A percentile compares a stretch with the other conserved stretches of the same genome.
These are phyloP conservation scores for Sugiyamaella grinbergsii DNA, from an alignment of 1,139 yeast genomes.

Conservation along the genomic window DNA sequence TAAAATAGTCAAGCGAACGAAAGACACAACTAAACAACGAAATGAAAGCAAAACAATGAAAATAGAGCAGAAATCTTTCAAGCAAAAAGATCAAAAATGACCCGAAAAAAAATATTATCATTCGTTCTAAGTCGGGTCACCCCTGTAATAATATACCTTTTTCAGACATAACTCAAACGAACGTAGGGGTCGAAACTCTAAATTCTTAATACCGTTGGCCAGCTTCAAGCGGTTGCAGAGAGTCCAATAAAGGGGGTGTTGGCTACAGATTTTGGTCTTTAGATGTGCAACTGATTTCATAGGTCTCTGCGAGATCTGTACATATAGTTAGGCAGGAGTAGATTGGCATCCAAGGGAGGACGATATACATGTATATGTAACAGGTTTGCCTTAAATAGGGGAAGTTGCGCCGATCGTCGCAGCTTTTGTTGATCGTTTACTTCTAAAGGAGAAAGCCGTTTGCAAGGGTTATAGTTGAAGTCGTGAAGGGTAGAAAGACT, in stretches of 20 bases:
- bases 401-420: no score
- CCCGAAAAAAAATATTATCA: background rate
- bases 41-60: background rate
- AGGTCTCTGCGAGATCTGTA: background rate
- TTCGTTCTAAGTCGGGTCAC: background rate
- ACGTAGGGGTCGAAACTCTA: constrained; percentile 11
- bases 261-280: no score
- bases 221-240: no score
- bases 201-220: no score
- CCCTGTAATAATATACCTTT: constrained; percentile 2
- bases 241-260: constrained; percentile 6
- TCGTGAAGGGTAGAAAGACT: no score
- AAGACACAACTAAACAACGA: background rate
- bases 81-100: no score
- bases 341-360: background rate
- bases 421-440: background rate
- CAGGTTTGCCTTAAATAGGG: no score
- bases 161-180: background rate
- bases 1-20: background rate
- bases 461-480: no score
- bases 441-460: no score
- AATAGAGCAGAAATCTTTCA: no score
- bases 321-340: background rate
- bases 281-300: background rate
- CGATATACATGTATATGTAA: background rate